phyloP scores from a whole-genome alignment of 495 filamentous ascomycete species.

The Schizothecium vesticola region DNA sequence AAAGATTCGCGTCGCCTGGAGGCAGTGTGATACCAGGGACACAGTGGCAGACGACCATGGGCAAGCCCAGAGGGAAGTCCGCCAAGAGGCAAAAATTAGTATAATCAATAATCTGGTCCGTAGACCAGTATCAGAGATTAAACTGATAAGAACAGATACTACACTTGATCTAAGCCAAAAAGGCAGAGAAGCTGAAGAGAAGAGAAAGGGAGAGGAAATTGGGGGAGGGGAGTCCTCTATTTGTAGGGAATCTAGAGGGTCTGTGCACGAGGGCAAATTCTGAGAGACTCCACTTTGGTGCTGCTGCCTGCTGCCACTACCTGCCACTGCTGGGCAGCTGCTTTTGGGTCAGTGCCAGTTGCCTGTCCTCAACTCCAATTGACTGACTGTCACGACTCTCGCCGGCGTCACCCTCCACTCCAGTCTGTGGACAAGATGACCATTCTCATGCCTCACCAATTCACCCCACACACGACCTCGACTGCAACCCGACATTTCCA shows the following conservation, averaged over 20 bases:
- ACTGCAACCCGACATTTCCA: background rate
- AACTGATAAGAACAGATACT: slow-evolving; percentile 99
- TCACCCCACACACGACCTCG: background rate
- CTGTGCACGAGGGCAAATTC: slow-evolving; percentile 21
- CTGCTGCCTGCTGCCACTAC: background rate
- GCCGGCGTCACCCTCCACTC: background rate
- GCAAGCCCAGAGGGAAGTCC: slow-evolving; percentile 48
- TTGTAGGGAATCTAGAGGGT: background rate
- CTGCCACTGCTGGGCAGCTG: background rate
- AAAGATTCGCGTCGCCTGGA: slow-evolving; percentile 28
- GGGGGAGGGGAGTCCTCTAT: slow-evolving; percentile 20
- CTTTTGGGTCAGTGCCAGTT: too few species aligned
- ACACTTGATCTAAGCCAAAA: slow-evolving; percentile 92
- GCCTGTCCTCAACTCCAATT: background rate
- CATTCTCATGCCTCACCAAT: background rate
- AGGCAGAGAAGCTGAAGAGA: slow-evolving; percentile 49
- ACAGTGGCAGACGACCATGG: slow-evolving; percentile 21
- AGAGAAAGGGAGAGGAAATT: slow-evolving; percentile 20
- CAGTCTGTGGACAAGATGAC: background rate
- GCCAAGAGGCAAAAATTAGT: slow-evolving; percentile 62
- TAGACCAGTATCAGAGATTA: slow-evolving; percentile 64
- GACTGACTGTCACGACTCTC: background rate
- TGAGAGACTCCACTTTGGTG: background rate
- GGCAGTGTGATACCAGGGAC: slow-evolving; percentile 30
- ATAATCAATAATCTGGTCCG: slow-evolving; percentile 68